Percentiles rank a stretch among this genome's conserved stretches.
Conservation (phyloP, 148 eudicot genomes). For the Spergularia bocconei region DNA sequence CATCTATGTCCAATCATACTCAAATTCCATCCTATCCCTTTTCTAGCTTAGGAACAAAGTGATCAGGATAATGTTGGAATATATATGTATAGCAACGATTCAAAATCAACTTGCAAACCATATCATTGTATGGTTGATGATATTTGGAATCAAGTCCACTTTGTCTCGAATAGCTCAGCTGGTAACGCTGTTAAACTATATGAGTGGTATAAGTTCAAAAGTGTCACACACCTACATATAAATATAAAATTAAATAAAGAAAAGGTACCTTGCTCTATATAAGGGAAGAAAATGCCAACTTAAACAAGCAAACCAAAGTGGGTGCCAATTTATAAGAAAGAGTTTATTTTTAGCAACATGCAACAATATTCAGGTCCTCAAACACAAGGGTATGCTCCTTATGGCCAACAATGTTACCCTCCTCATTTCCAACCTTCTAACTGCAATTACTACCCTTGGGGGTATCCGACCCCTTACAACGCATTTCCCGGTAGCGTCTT, state of each 20-base stretch:
- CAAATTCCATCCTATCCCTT: constrained; percentile 25
- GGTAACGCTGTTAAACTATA: neutral
- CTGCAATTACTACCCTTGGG: constrained; percentile 27
- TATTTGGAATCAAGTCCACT: constrained; percentile 7
- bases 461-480: constrained; percentile 31
- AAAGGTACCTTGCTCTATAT: neutral
- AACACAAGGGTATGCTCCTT: constrained; percentile 20
- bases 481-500: constrained; percentile 31
- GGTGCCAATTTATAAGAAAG: neutral
- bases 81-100: neutral
- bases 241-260: no score
- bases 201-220: no score
- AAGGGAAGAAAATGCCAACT: neutral
- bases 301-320: neutral
- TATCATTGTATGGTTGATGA: constrained; percentile 1
- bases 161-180: neutral
- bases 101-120: constrained; percentile 13
- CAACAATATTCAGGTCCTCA: constrained; percentile 24
- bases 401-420: constrained; percentile 1
- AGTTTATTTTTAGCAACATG: constrained; percentile 15
- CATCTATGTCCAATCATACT: constrained; percentile 26
- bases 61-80: constrained; percentile 3
- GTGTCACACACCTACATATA: no score
- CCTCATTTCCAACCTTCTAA: constrained; percentile 17
- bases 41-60: constrained; percentile 19